Conservation (phyloP, 371 early-diverging fungal genomes). For the Paraphysoderma sedebokerense region DNA sequence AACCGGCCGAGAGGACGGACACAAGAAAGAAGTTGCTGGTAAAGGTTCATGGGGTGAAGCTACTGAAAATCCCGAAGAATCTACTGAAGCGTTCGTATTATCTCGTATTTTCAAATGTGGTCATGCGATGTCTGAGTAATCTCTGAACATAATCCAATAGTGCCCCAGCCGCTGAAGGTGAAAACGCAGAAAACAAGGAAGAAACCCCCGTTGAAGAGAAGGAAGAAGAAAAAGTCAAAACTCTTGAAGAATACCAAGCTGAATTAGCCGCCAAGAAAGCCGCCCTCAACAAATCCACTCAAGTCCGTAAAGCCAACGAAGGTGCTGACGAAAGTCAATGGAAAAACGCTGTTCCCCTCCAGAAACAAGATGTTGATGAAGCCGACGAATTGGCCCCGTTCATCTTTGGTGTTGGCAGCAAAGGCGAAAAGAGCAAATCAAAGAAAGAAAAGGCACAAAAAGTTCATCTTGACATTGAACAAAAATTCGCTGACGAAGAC, state of each 20-base stretch:
- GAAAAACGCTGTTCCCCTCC: constrained; percentile 51
- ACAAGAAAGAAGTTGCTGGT: constrained; percentile 62
- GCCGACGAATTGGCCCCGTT: background rate
- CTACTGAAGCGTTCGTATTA: constrained; percentile 8
- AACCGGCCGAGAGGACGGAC: constrained; percentile 46
- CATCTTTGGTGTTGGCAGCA: constrained; percentile 1
- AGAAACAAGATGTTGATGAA: constrained; percentile 28
- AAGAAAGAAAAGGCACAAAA: constrained; percentile 36
- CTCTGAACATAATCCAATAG: background rate
- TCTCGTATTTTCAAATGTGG: background rate
- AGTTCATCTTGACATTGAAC: constrained; percentile 37
- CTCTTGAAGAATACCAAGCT: constrained; percentile 58
- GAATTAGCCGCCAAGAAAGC: constrained; percentile 37
- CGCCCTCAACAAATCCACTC: constrained; percentile 23
- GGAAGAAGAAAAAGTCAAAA: constrained; percentile 48
- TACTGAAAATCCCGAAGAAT: constrained; percentile 13
- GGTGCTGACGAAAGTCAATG: constrained; percentile 56
- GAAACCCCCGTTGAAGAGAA: constrained; percentile 1
- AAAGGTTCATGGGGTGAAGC: constrained; percentile 63
- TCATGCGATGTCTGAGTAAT: constrained; percentile 8
- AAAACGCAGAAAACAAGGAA: constrained; percentile 8
- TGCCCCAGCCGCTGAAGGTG: background rate
- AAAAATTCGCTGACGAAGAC: constrained; percentile 23
- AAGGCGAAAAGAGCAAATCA: constrained; percentile 21
- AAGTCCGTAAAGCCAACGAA: constrained; percentile 61